These are phyloP conservation scores for Caulochytrium protostelioides DNA, from an alignment of 371 early-diverging fungal species.

Conservation along the genomic window DNA sequence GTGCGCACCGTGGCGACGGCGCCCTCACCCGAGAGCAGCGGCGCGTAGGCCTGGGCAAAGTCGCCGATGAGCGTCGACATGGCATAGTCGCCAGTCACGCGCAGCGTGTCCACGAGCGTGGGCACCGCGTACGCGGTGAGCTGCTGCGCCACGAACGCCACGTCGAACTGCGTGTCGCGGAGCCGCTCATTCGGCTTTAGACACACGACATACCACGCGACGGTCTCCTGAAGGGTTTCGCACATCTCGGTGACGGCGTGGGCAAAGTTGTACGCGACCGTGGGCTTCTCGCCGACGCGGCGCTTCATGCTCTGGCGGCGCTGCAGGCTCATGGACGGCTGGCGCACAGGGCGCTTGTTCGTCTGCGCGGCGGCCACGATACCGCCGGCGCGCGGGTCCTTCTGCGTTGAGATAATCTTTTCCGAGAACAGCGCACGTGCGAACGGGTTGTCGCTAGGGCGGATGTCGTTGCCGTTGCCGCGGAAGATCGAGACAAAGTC, in stretches of 20 bases:
- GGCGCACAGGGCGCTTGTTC: conserved; percentile 4
- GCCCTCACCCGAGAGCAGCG: neutral
- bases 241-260: conserved; percentile 51
- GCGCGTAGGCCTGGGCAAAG: conserved; percentile 45
- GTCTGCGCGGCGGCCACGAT: conserved; percentile 35
- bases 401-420: conserved; percentile 51
- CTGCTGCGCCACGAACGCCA: conserved; percentile 33
- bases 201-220: conserved; percentile 67
- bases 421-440: conserved; percentile 59
- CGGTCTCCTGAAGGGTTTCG: conserved; percentile 55
- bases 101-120: conserved; percentile 22
- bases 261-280: conserved; percentile 34
- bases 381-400: conserved; percentile 52
- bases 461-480: conserved; percentile 38
- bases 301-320: neutral
- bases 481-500: conserved; percentile 67
- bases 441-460: conserved; percentile 44
- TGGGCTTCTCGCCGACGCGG: conserved; percentile 16
- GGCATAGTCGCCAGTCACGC: conserved; percentile 26
- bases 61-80: too few species aligned
- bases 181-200: conserved; percentile 52
- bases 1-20: conserved; percentile 6
- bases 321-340: conserved; percentile 11
- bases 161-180: conserved; percentile 31
- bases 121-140: conserved; percentile 26